A percentile compares a stretch with the other conserved stretches of the same genome.
phyloP scores from a whole-genome alignment of 164 flowering plant genomes.

The Dillenia turbinata region DNA sequence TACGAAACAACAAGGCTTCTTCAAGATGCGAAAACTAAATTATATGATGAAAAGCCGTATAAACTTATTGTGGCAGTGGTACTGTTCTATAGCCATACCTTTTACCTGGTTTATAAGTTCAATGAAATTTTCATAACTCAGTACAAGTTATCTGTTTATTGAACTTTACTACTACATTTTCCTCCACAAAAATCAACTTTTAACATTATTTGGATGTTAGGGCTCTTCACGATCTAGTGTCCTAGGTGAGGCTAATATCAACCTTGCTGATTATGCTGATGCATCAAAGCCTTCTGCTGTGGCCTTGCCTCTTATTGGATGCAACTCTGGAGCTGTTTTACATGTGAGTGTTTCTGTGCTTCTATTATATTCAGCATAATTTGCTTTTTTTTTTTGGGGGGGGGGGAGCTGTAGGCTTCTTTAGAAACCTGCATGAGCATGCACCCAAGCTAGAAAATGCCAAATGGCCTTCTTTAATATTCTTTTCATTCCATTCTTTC shows the following conservation, averaged over 20 bases:
- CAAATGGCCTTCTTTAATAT: no score
- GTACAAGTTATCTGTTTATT: no score
- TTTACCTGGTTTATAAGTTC: no score
- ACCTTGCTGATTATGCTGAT: conserved; percentile 92
- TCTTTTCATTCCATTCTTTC: no score
- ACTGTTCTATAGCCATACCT: conserved; percentile 7
- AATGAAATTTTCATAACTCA: no score
- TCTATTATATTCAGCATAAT: neutral
- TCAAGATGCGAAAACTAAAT: conserved; percentile 70
- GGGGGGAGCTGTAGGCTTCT: no score
- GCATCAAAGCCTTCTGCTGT: conserved; percentile 68
- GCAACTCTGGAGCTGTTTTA: conserved; percentile 64
- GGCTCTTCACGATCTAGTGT: conserved; percentile 88
- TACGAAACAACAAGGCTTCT: conserved; percentile 97
- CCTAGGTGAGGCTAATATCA: conserved; percentile 86
- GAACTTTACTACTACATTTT: no score
- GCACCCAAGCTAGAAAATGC: no score
- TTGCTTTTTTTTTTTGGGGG: no score
- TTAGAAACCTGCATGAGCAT: no score
- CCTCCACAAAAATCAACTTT: no score
- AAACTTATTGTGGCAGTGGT: conserved; percentile 91
- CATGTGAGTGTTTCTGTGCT: conserved; percentile 55
- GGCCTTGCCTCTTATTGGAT: conserved; percentile 76
- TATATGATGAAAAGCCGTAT: conserved; percentile 81
- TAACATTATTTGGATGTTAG: conserved; percentile 26